Evolutionary conservation across 1,139 yeast species (phyloP), one percentile per base, ranked within the genome.

Genomic region (Taphrina communis): DNA sequence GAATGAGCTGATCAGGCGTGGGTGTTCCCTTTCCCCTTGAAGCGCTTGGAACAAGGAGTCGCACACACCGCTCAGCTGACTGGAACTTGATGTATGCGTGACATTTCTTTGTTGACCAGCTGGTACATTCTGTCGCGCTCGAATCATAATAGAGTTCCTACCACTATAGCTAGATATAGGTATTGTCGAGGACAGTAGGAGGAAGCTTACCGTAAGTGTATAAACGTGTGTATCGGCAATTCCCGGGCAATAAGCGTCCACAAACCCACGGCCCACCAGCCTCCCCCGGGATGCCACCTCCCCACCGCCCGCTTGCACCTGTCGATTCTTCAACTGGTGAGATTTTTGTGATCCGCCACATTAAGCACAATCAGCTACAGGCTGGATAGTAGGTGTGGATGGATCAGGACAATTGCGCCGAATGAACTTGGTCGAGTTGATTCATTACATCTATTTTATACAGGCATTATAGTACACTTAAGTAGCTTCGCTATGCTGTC

Each of bases 171-270:
- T 17, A 17, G 17, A 17, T 17, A 17, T 17, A 17, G 17, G 17
- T 17, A 17, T 17, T 17, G 1, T 17, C 31, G 31, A 25, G 2
- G 4, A 25, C 31, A 25, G 31, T 25, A 4, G 31, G 2, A 25
- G 31, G 31, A 25, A 25, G 31, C 31, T 25, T 4, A 17, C 17
- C 17, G 17, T 17, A 25, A 25, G 31, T 25, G 31, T 25, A 25
- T 9, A 39, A 14, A 39, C 2, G 11, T 39, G 42, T 39, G 42
- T 14, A 39, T 39, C 42, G 42, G 42, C 14, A 39, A 6, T 39
- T 25, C 42, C 42, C 42, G 42, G 14, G 2, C 42, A 14, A 44
- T n/a, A 44, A 44, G 48, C 48, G n/a, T 44, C 48, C 48, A 44
- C 19, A 39, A 6, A 2, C 14, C 48, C 8, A 14, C 48, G 17